A percentile compares a stretch with the other conserved stretches of the same genome.
These are phyloP conservation scores for Adansonia grandidieri DNA, from an alignment of 441 rosid genomes.

Conservation along the genomic window DNA sequence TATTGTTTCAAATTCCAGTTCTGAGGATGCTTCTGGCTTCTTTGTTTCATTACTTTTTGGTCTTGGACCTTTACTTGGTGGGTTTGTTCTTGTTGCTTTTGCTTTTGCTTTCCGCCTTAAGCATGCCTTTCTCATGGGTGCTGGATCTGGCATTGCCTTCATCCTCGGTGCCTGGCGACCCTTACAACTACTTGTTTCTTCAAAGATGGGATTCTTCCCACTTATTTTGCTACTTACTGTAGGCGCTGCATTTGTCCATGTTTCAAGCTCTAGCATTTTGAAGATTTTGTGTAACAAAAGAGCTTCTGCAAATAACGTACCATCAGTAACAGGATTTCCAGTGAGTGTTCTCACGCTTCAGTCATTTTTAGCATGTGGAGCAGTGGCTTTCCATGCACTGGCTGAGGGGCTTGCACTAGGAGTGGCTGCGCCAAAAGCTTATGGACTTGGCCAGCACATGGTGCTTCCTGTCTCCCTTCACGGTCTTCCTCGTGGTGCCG, in stretches of 20 bases:
- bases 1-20: slow-evolving; percentile 50
- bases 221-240: slow-evolving; percentile 52
- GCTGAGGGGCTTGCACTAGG: slow-evolving; percentile 98
- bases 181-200: slow-evolving; percentile 67
- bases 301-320: slow-evolving; percentile 52
- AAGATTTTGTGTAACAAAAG: slow-evolving; percentile 60
- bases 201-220: slow-evolving; percentile 78
- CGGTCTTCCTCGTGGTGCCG: slow-evolving; percentile 88
- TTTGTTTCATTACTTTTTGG: slow-evolving; percentile 95
- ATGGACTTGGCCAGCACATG: slow-evolving; percentile 92
- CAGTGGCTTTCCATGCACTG: slow-evolving; percentile 86
- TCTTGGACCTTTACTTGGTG: slow-evolving; percentile 94
- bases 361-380: slow-evolving; percentile 85
- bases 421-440: slow-evolving; percentile 95
- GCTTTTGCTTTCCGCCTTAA: slow-evolving; percentile 76
- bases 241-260: slow-evolving; percentile 66
- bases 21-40: slow-evolving; percentile 96
- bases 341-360: slow-evolving; percentile 79
- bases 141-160: slow-evolving; percentile 88
- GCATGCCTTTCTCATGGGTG: slow-evolving; percentile 92
- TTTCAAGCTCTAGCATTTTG: slow-evolving; percentile 55
- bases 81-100: slow-evolving; percentile 69
- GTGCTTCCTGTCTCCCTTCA: slow-evolving; percentile 94
- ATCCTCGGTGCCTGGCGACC: slow-evolving; percentile 94
- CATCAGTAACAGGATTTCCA: slow-evolving; percentile 56